Conservation (phyloP, 2,329 filamentous ascomycete species). For the Pseudohalonectria lignicola region DNA sequence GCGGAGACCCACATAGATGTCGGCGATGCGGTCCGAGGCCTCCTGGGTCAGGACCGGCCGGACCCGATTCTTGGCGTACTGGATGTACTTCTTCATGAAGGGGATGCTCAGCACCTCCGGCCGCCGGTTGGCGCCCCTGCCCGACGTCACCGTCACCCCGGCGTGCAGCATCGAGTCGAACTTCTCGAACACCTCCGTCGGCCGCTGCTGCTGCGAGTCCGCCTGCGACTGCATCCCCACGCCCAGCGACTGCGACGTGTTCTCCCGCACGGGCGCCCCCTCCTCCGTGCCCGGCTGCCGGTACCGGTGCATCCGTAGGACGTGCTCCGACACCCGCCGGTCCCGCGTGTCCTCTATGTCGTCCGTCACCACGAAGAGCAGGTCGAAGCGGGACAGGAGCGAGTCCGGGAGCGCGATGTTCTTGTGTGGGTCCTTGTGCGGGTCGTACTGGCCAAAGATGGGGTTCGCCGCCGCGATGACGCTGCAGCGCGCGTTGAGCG, state of each 20-base stretch:
- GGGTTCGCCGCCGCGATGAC: conserved; percentile 95
- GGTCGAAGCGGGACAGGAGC: conserved; percentile 93
- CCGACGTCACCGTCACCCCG: conserved; percentile 68
- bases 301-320: conserved; percentile 94
- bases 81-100: conserved; percentile 99
- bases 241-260: conserved; percentile 70
- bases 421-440: conserved; percentile 96
- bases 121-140: conserved; percentile 63
- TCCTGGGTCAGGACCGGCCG: conserved; percentile 86
- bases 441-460: conserved; percentile 96
- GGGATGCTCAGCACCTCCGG: conserved; percentile 88
- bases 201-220: conserved; percentile 57
- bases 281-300: conserved; percentile 88
- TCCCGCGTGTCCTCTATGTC: conserved; percentile 94
- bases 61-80: conserved; percentile 88
- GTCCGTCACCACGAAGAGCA: conserved; percentile 94
- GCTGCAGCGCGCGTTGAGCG: conserved; percentile 90
- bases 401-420: conserved; percentile 97
- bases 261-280: conserved; percentile 86
- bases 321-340: conserved; percentile 87
- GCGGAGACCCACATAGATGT: conserved; percentile 81
- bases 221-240: conserved; percentile 75
- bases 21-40: conserved; percentile 82
- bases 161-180: conserved; percentile 93
- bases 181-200: conserved; percentile 90